Evolutionary conservation across 2,329 filamentous ascomycete species (phyloP), one percentile per base, ranked within the genome.

Genomic region (Geosmithia putterillii): DNA sequence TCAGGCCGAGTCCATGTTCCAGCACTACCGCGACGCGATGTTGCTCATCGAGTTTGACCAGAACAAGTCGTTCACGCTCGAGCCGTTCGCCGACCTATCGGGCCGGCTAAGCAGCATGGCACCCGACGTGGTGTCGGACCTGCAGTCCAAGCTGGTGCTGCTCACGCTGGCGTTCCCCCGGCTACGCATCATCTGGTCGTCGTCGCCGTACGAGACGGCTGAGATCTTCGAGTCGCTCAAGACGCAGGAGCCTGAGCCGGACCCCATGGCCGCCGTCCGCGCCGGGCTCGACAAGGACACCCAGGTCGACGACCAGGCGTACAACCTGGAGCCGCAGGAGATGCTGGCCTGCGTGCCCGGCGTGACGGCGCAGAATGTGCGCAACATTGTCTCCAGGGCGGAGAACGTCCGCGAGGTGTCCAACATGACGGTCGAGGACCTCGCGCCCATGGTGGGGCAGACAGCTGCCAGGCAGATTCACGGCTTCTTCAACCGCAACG

Each of bases 21-120:
- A 86, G 58, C 81, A 96, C 65, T 98, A 98, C 74, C 83, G 83
- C 56, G 80, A 65, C 50, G 83, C 88, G 0, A 86, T 96, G 76
- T 78, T 98, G 7, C 76, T 98, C 38, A 96, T 98, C 56, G 92
- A 98, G 62, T 98, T 98, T 60, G 89, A 95, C 59, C 85, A 94
- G 58, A 90, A 94, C 66, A 95, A 94, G 61, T 90, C 86, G 4
- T 98, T 98, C 62, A 96, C 89, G 1, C 79, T 98, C 15, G 92
- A 90, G 59, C 83, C 84, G 0, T 74, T 87, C 53, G 81, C 81
- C 41, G 81, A 84, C 62, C 54, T 82, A 43, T 71, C 73, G 8
- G 70, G 76, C n/a, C 77, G 73, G 44, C 60, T 81, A 9, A 72
- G 67, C 44, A 76, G 81, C 47, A 73, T 83, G 41, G 77, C 79